Percentiles rank a stretch among this genome's conserved stretches.
Evolutionary conservation across 2,329 filamentous ascomycete species (phyloP).

Genomic region (Chaetothyriales sp.): DNA sequence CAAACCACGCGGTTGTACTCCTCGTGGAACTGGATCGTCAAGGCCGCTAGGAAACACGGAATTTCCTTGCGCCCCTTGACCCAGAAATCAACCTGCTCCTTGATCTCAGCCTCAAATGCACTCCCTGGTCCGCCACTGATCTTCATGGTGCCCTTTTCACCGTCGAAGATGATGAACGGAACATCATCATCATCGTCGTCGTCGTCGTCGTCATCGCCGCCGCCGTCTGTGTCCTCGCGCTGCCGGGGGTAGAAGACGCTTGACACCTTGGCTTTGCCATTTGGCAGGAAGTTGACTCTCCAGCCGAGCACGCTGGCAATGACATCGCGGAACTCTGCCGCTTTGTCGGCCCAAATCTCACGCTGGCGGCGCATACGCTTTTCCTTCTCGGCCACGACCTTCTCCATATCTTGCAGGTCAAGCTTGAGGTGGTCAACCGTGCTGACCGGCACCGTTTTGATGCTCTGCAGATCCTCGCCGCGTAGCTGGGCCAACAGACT

Average conservation of each 20-base stretch:
- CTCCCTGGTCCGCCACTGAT: constrained; percentile 79
- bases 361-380: constrained; percentile 77
- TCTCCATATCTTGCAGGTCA: constrained; percentile 58
- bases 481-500: constrained; percentile 63
- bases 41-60: constrained; percentile 76
- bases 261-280: constrained; percentile 86
- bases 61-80: constrained; percentile 87
- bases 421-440: constrained; percentile 61
- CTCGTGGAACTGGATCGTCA: constrained; percentile 89
- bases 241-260: constrained; percentile 61
- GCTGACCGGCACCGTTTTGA: constrained; percentile 57
- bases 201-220: constrained; percentile 41
- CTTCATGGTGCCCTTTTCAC: constrained; percentile 94
- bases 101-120: constrained; percentile 70
- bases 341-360: constrained; percentile 83
- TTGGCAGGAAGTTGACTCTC: constrained; percentile 92
- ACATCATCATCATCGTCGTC: constrained; percentile 30
- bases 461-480: constrained; percentile 27
- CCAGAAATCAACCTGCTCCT: constrained; percentile 84
- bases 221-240: constrained; percentile 25
- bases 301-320: constrained; percentile 85
- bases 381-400: constrained; percentile 51
- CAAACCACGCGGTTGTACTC: constrained; percentile 17
- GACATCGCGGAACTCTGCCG: constrained; percentile 85
- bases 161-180: constrained; percentile 65